phyloP scores from a whole-genome alignment of 257 asterid genomes.

The Buddleja alternifolia region DNA sequence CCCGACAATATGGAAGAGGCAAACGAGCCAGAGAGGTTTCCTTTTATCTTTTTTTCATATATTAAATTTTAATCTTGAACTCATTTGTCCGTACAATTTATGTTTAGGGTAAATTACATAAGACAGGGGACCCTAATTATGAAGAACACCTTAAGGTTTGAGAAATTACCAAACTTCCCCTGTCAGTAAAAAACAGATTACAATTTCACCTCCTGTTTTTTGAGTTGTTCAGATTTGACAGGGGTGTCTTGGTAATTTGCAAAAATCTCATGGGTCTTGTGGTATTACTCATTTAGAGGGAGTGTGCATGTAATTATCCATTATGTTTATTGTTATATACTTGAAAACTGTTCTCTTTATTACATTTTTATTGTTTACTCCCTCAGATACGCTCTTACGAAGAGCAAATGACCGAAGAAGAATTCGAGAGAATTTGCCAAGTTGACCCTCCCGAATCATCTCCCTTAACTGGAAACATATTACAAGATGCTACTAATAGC shows the following conservation, averaged over 20 bases:
- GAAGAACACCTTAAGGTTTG: too few relatives aligned
- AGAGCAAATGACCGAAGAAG: constrained; percentile 99
- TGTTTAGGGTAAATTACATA: too few relatives aligned
- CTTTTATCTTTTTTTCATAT: constrained; percentile 21
- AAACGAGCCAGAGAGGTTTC: constrained; percentile 97
- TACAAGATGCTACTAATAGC: constrained; percentile 41
- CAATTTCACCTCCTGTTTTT: too few relatives aligned
- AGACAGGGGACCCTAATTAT: too few relatives aligned
- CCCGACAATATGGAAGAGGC: constrained; percentile 97
- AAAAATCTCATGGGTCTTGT: too few relatives aligned
- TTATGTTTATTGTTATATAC: background rate
- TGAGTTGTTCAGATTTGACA: too few relatives aligned
- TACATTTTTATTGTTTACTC: constrained; percentile 33
- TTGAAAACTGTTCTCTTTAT: background rate
- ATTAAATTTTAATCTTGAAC: constrained; percentile 18
- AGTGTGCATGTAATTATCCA: too few relatives aligned
- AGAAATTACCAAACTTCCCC: too few relatives aligned
- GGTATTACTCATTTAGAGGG: too few relatives aligned
- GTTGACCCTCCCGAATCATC: constrained; percentile 74
- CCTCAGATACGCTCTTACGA: constrained; percentile 90
- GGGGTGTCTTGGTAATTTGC: too few relatives aligned
- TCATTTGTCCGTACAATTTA: constrained; percentile 15
- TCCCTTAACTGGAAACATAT: constrained; percentile 54
- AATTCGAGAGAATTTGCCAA: constrained; percentile 91
- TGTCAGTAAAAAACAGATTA: too few relatives aligned